phyloP scores from a whole-genome alignment of 768 basidiomycete genomes.

The Tricholoma sp. region DNA sequence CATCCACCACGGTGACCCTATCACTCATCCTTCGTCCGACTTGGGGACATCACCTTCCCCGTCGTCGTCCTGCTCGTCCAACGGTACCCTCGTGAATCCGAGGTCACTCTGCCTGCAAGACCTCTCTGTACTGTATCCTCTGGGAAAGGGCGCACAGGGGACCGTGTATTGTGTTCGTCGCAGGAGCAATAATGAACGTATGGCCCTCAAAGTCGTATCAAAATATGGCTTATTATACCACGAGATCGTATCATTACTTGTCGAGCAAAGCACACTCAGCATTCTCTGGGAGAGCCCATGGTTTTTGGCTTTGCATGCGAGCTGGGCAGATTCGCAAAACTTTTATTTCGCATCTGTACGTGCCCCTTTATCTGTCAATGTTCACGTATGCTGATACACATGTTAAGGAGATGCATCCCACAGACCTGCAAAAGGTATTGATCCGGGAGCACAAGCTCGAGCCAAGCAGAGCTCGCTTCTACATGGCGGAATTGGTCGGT shows the following conservation, averaged over 20 bases:
- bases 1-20: no score
- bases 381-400: not conserved
- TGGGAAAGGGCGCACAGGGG: not conserved
- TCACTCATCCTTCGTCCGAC: not conserved
- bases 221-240: not conserved
- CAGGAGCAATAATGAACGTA: not conserved
- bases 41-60: not conserved
- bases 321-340: not conserved
- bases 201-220: not conserved
- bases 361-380: not conserved
- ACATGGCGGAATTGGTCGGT: slow-evolving; percentile 3
- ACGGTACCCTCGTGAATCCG: not conserved
- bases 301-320: not conserved
- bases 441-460: not conserved
- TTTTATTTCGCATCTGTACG: not conserved
- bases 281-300: not conserved
- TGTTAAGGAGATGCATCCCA: not conserved
- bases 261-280: not conserved
- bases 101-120: not conserved
- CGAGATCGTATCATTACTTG: not conserved
- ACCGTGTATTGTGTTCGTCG: not conserved
- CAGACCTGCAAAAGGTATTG: not conserved
- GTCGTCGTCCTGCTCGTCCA: not conserved
- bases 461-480: not conserved
- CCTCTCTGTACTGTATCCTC: not conserved